phyloP scores from a whole-genome alignment of 768 basidiomycete genomes.

The Tulasnella sp. region DNA sequence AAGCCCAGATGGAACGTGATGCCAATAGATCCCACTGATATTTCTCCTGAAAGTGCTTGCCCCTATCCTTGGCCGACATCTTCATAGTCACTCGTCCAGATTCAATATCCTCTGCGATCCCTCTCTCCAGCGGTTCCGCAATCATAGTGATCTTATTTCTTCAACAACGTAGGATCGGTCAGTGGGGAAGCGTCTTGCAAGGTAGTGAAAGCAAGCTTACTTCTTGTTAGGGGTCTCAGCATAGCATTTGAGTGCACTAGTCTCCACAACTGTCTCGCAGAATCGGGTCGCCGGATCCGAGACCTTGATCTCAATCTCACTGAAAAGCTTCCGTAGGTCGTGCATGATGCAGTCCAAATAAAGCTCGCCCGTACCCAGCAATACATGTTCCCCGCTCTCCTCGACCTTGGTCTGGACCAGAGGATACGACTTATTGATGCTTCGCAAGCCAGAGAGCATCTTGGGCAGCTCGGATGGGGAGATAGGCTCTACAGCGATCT shows the following conservation, averaged over 20 bases:
- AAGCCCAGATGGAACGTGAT: constrained; percentile 98
- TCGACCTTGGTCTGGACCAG: constrained; percentile 92
- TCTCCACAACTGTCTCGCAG: constrained; percentile 96
- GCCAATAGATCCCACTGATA: constrained; percentile 98
- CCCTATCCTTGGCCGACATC: constrained; percentile 90
- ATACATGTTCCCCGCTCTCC: constrained; percentile 94
- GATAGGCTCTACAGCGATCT: constrained; percentile 97
- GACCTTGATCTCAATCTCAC: constrained; percentile 99
- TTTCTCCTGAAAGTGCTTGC: constrained; percentile 91
- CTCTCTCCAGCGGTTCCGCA: constrained; percentile 91
- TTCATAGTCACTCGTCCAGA: constrained; percentile 85
- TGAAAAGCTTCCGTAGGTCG: constrained; percentile 81
- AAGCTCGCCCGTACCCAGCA: constrained; percentile 93
- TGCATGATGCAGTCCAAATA: constrained; percentile 97
- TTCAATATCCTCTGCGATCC: constrained; percentile 94
- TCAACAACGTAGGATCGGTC: background rate
- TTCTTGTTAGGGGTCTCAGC: constrained; percentile 99
- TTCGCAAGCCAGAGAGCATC: constrained; percentile 93
- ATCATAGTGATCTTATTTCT: constrained; percentile 99
- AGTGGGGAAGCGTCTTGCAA: background rate
- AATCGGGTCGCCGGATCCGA: constrained; percentile 98
- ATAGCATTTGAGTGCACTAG: constrained; percentile 95
- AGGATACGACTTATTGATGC: constrained; percentile 96
- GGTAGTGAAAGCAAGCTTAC: constrained; percentile 38
- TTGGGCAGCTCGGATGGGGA: constrained; percentile 96